Evolutionary conservation across 805 yeast species (phyloP).

Genomic region (Phaffomyces antillensis): DNA sequence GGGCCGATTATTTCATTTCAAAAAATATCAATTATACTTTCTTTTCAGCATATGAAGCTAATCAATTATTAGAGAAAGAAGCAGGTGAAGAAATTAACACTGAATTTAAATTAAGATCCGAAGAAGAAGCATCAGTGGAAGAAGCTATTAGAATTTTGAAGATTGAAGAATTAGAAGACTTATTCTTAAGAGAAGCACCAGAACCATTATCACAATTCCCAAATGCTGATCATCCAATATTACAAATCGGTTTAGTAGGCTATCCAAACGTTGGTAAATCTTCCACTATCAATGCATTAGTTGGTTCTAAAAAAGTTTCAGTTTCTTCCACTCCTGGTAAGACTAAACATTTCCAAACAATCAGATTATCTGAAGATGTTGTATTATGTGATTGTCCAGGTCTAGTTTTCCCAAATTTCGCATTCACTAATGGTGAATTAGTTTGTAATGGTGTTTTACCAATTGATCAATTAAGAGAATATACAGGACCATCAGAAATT

Average conservation of each 20-base stretch:
- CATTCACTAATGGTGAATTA: slow-evolving; percentile 91
- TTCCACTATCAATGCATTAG: slow-evolving; percentile 94
- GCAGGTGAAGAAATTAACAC: slow-evolving; percentile 22
- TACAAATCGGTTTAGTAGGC: slow-evolving; percentile 94
- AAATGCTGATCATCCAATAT: slow-evolving; percentile 53
- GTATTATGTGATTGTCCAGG: slow-evolving; percentile 98
- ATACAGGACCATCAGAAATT: slow-evolving; percentile 78
- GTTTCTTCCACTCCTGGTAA: slow-evolving; percentile 99
- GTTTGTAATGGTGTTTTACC: slow-evolving; percentile 99
- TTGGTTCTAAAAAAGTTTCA: slow-evolving; percentile 95
- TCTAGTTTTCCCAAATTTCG: slow-evolving; percentile 95
- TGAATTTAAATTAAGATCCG: slow-evolving; percentile 10
- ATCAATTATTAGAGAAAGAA: slow-evolving; percentile 63
- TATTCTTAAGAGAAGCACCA: slow-evolving; percentile 79
- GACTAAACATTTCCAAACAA: slow-evolving; percentile 97
- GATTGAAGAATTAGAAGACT: slow-evolving; percentile 76
- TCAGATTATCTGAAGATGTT: slow-evolving; percentile 72
- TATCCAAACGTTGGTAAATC: slow-evolving; percentile 97
- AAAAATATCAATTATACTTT: slow-evolving; percentile 77
- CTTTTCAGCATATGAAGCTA: slow-evolving; percentile 86
- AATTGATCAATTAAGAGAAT: slow-evolving; percentile 92
- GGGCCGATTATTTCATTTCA: slow-evolving; percentile 79
- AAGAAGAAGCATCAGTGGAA: slow-evolving; percentile 28
- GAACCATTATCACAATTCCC: slow-evolving; percentile 45
- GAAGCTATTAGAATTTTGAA: slow-evolving; percentile 61